Conservation (phyloP, 2,329 filamentous ascomycete genomes). For the Penicillium sp. region DNA sequence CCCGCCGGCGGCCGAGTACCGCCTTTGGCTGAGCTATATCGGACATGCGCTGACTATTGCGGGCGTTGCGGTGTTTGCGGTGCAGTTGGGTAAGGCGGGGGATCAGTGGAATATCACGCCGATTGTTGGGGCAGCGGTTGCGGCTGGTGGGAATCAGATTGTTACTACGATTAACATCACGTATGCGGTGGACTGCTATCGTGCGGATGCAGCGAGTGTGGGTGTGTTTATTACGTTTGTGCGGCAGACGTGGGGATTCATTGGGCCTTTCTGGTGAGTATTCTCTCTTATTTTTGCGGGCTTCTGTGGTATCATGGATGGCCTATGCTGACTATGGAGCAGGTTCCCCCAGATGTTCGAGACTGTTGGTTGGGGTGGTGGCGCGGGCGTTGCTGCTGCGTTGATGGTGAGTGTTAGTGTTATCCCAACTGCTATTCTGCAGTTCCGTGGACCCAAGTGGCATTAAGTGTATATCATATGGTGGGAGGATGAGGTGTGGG, state of each 20-base stretch:
- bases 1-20: slow-evolving; percentile 53
- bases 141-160: slow-evolving; percentile 61
- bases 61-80: slow-evolving; percentile 59
- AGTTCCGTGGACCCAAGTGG: slow-evolving; percentile 32
- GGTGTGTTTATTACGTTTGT: slow-evolving; percentile 64
- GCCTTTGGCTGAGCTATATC: slow-evolving; percentile 62
- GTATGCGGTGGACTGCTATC: slow-evolving; percentile 61
- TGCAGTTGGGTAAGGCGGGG: slow-evolving; percentile 51
- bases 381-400: slow-evolving; percentile 32
- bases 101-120: slow-evolving; percentile 59
- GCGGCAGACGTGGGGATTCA: slow-evolving; percentile 44
- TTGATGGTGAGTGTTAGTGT: slow-evolving; percentile 35
- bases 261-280: slow-evolving; percentile 41
- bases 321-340: slow-evolving; percentile 10
- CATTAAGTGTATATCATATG: slow-evolving; percentile 10
- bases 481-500: background rate
- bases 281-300: background rate
- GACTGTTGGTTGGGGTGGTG: slow-evolving; percentile 33
- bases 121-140: slow-evolving; percentile 57
- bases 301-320: too few relatives aligned
- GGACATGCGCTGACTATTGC: slow-evolving; percentile 56
- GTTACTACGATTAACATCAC: slow-evolving; percentile 65
- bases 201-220: slow-evolving; percentile 56
- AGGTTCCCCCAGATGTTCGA: slow-evolving; percentile 41
- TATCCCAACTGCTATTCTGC: slow-evolving; percentile 33